Base-by-base conservation (phyloP, 2,329 filamentous ascomycete genomes). In the Trichoderma sp. region DNA sequence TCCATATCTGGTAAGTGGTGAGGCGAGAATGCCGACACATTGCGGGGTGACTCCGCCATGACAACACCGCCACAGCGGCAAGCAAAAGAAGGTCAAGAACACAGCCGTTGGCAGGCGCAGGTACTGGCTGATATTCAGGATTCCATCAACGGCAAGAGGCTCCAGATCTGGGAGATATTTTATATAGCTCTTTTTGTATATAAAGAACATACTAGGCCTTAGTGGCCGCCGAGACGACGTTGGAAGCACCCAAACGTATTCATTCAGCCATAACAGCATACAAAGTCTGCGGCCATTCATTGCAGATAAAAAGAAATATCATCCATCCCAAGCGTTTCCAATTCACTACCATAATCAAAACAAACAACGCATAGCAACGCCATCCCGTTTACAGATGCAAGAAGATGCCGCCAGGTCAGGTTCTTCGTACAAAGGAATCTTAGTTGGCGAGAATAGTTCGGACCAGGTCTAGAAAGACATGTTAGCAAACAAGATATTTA, bases 361-460 rank as follows among this genome's bases (percentile, higher is more conserved):
- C 30, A 61, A 51, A 70, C 68, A 43, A 70, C 68, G 32, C 64
- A 70, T 75, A 77, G 73, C 73, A 76, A 76, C 77, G 76, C 77
- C 77, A 67, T 75, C 74, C 76, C 73, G 66, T 74, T 72, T 75
- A 69, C 74, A 78, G 72, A 79, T 76, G 77, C 75, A 78, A 75
- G 72, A 75, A 71, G 71, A 69, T 69, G 71, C 71, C 43, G 32
- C 54, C 46, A 55, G 64, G 39, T 24, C 21, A 26, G 54, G 30
- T 49, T 58, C 54, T 59, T 59, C 52, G 24, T 26, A 34, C 28
- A 58, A 66, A 30, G 16, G 28, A 46, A 46, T 65, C 71, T 75
- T 86, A 96, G 83, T 95, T 95, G 80, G 92, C 91, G 74, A 96
- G 89, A 77, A 96, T 94, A 65, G 92, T 95, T 77, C 92, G 90